Evolutionary conservation across 495 filamentous ascomycete species (phyloP), one percentile per base, ranked within the genome.

Genomic region (Hypoxylon cercidicola): DNA sequence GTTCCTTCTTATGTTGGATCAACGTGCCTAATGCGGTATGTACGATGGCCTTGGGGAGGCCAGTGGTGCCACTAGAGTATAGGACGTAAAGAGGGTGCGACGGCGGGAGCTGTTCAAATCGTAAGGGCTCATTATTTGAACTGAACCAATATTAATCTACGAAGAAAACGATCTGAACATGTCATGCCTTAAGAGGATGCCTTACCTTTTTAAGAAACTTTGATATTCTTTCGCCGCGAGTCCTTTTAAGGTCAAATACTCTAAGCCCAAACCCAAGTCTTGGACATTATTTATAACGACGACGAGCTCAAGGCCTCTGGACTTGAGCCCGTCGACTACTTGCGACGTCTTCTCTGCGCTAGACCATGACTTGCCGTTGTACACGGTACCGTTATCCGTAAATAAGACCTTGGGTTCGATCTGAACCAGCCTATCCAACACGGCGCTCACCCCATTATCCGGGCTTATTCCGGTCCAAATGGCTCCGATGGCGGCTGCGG

Each of bases 1-100:
- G 92, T 72, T 97, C 93, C 71, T 97, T 97, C 77, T 97, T 97
- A 74, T 97, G 93, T 73, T 97, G 93, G 28, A 97, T 83, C 9
- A 97, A 76, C 1, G 93, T 96, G 1, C 93, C 93, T 45, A 95
- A 82, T 2, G 93, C 88, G 0, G 92, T 92, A 75, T 97, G 93
- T 2, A 95, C 89, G 65, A 97, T 97, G 63, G 93, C 93, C 68
- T 97, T 97, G 0, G 93, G 93, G 20, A 93, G 88, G 1, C 92
- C 93, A 1, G 93, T 97, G 0, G 93, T 97, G 11, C 93, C 93
- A 9, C 87, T 91, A 2, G 89, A 93, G 70, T 93, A 97, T 18
- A 97, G 78, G 28, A 97, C 90, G 64, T 96, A 97, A 5, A 97
- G 86, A 0, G 93, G 93, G 74, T 96, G 90, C 44, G 93, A 88